Percentiles rank a stretch among this genome's conserved stretches.
phyloP scores from a whole-genome alignment of 208 protist species.

The Angomonas ambiguus region DNA sequence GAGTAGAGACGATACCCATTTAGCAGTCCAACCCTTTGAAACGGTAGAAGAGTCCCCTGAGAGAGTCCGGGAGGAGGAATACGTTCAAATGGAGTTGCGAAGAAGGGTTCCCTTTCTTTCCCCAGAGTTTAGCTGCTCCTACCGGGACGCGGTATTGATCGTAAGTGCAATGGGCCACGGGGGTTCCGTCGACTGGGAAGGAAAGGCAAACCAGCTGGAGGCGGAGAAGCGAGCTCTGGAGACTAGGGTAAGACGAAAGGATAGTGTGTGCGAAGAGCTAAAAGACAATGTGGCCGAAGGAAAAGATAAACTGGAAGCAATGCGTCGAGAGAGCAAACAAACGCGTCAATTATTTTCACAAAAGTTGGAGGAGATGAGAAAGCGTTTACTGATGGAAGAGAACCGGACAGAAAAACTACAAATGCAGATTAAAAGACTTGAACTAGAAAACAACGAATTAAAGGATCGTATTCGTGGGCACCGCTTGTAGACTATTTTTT shows the following conservation, averaged over 20 bases:
- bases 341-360: conserved; percentile 50
- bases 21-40: background rate
- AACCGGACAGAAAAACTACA: conserved; percentile 61
- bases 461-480: conserved; percentile 23
- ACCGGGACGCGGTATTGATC: conserved; percentile 56
- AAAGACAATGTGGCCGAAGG: conserved; percentile 43
- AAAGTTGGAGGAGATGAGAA: conserved; percentile 62
- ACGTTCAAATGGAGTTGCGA: conserved; percentile 44
- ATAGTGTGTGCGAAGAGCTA: conserved; percentile 42
- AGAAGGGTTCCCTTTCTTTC: conserved; percentile 70
- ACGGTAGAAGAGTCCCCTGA: background rate
- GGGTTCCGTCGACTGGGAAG: conserved; percentile 17
- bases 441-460: conserved; percentile 55
- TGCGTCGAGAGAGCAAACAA: conserved; percentile 38
- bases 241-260: conserved; percentile 28
- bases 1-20: background rate
- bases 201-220: conserved; percentile 40
- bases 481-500: conserved; percentile 1
- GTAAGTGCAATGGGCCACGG: conserved; percentile 44
- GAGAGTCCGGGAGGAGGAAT: background rate
- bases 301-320: conserved; percentile 36
- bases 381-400: conserved; percentile 79
- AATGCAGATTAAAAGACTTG: conserved; percentile 54
- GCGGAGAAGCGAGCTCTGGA: conserved; percentile 47
- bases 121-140: conserved; percentile 50